Conservation (phyloP, 1,139 yeast genomes). For the Groenewaldozyma sp. region DNA sequence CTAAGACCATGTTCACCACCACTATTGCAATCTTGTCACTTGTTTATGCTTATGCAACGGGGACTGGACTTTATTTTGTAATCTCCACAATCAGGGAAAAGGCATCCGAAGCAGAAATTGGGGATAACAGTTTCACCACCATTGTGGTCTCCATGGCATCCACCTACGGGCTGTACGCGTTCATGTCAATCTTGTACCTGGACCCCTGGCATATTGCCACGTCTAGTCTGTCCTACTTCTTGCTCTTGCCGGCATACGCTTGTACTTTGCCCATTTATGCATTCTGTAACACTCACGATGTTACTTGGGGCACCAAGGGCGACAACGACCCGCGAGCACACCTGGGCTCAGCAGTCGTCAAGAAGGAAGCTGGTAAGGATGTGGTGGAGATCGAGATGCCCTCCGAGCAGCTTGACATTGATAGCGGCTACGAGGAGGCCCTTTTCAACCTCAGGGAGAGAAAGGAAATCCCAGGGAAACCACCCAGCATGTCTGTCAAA, state of each 20-base stretch:
- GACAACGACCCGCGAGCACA: constrained; percentile 52
- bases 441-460: constrained; percentile 65
- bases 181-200: constrained; percentile 71
- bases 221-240: constrained; percentile 74
- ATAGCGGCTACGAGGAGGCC: constrained; percentile 74
- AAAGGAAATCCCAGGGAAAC: constrained; percentile 42
- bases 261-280: constrained; percentile 91
- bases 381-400: constrained; percentile 81
- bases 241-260: constrained; percentile 83
- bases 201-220: constrained; percentile 95
- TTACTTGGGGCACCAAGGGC: constrained; percentile 85
- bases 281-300: constrained; percentile 82
- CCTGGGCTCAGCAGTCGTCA: constrained; percentile 55
- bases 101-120: constrained; percentile 33
- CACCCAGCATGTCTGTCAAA: constrained; percentile 45
- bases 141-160: constrained; percentile 74
- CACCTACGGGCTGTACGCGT: constrained; percentile 74
- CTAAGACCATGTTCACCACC: constrained; percentile 59
- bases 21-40: constrained; percentile 64
- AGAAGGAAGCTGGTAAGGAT: constrained; percentile 43
- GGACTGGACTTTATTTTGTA: constrained; percentile 78
- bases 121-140: constrained; percentile 52
- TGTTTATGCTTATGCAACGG: constrained; percentile 73
- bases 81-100: constrained; percentile 40
- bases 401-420: constrained; percentile 83